Conservation (phyloP, 2,329 filamentous ascomycete genomes). For the Lachnellula cervina region DNA sequence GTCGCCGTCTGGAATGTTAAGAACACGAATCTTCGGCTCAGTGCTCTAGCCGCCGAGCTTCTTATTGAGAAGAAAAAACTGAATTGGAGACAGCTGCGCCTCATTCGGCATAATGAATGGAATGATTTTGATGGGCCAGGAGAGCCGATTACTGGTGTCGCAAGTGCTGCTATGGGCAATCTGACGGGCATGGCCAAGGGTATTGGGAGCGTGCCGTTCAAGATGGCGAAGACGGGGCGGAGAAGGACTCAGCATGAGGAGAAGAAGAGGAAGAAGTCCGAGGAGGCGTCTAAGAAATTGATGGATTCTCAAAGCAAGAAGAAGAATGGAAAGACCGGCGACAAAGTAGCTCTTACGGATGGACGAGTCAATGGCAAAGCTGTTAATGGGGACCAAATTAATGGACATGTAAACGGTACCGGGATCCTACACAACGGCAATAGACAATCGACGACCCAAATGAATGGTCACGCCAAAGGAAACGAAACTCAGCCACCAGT, state of each 20-base stretch:
- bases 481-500: neutral
- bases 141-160: constrained; percentile 64
- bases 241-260: constrained; percentile 48
- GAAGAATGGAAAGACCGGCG: neutral
- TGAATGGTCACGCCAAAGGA: neutral
- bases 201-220: constrained; percentile 58
- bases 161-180: constrained; percentile 56
- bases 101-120: constrained; percentile 66
- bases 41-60: constrained; percentile 60
- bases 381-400: neutral
- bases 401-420: neutral
- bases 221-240: constrained; percentile 53
- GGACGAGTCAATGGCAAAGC: neutral
- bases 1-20: constrained; percentile 64
- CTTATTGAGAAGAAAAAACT: constrained; percentile 57
- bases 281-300: constrained; percentile 2
- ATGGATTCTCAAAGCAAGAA: neutral
- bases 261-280: constrained; percentile 26
- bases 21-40: constrained; percentile 54
- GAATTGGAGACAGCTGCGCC: constrained; percentile 57
- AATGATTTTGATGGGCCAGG: constrained; percentile 73
- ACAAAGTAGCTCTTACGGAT: neutral
- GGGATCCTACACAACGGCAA: neutral
- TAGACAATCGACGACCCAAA: neutral
- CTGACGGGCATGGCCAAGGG: constrained; percentile 57